These are phyloP conservation scores for Spiraea crenata DNA, from an alignment of 331 rosid species.

Conservation along the genomic window DNA sequence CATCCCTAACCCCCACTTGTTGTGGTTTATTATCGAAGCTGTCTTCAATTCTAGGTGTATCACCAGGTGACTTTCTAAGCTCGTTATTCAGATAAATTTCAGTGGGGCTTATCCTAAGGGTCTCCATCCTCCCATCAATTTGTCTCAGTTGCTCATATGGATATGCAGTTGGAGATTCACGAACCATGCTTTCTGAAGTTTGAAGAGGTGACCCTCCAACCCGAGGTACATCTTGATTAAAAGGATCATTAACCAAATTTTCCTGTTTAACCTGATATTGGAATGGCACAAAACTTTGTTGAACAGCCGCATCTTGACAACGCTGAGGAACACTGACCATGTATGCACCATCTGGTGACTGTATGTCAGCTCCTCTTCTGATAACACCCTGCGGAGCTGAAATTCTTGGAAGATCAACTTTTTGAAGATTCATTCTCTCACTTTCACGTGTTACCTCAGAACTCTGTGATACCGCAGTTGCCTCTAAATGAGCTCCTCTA, in stretches of 20 bases:
- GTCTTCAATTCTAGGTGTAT: constrained; percentile 36
- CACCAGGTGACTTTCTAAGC: constrained; percentile 34
- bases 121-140: constrained; percentile 52
- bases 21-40: constrained; percentile 31
- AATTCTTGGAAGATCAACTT: constrained; percentile 30
- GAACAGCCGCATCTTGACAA: constrained; percentile 39
- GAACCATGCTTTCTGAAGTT: constrained; percentile 41
- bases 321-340: constrained; percentile 31
- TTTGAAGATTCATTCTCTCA: constrained; percentile 35
- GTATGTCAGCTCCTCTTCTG: constrained; percentile 43
- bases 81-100: constrained; percentile 41
- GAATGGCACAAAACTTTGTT: constrained; percentile 31
- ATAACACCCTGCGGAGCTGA: constrained; percentile 30
- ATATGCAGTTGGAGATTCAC: constrained; percentile 43
- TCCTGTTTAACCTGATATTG: constrained; percentile 46
- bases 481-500: constrained; percentile 38
- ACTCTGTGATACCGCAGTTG: constrained; percentile 27
- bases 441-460: constrained; percentile 42
- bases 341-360: constrained; percentile 40
- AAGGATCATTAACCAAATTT: constrained; percentile 24
- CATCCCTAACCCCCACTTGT: constrained; percentile 35
- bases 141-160: constrained; percentile 46
- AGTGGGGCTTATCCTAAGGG: constrained; percentile 35
- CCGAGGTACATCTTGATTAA: constrained; percentile 30
- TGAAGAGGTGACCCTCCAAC: constrained; percentile 35